phyloP scores from a whole-genome alignment of 371 early-diverging fungal genomes.

The Mucor mucedo region DNA sequence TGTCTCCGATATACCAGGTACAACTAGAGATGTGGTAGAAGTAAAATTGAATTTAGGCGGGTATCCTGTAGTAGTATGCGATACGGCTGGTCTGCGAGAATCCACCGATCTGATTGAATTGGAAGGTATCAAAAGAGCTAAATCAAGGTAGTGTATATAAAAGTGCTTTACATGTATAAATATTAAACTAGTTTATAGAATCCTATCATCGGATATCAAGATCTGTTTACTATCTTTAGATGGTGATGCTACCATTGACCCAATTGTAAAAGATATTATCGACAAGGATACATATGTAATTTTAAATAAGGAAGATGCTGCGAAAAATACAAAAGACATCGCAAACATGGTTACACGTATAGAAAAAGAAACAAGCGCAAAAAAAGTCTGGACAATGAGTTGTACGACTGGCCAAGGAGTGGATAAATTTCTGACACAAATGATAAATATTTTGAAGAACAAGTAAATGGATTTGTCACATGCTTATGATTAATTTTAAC shows the following conservation, averaged over 20 bases:
- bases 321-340: constrained; percentile 10
- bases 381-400: constrained; percentile 60
- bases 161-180: background rate
- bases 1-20: constrained; percentile 81
- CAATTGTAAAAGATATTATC: constrained; percentile 51
- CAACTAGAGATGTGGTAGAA: constrained; percentile 83
- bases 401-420: constrained; percentile 69
- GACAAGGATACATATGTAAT: constrained; percentile 66
- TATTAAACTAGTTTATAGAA: constrained; percentile 17
- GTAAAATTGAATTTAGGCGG: constrained; percentile 76
- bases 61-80: constrained; percentile 75
- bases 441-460: constrained; percentile 58
- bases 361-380: constrained; percentile 25
- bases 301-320: constrained; percentile 70
- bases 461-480: constrained; percentile 31
- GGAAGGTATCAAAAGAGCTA: constrained; percentile 76
- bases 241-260: constrained; percentile 37
- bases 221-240: constrained; percentile 52
- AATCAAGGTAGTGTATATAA: constrained; percentile 38
- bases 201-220: constrained; percentile 52
- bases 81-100: constrained; percentile 80
- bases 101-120: constrained; percentile 71
- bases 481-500: background rate
- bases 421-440: constrained; percentile 52
- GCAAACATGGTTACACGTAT: constrained; percentile 1